These are phyloP conservation scores for Biancaea sappan DNA, from an alignment of 306 rosid genomes.

Conservation along the genomic window DNA sequence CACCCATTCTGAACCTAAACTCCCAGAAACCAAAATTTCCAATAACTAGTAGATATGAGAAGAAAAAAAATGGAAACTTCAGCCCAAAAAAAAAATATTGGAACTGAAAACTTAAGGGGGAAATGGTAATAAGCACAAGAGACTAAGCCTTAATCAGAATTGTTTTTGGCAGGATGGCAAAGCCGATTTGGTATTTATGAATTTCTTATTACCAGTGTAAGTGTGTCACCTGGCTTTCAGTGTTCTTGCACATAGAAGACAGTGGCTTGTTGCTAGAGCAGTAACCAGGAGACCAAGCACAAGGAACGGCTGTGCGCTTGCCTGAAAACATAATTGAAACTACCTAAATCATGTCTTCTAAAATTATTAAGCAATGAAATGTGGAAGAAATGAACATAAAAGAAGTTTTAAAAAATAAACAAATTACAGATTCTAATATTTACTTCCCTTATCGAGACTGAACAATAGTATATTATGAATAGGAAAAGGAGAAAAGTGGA, in stretches of 20 bases:
- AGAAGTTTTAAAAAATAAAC: background rate
- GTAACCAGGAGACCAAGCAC: constrained; percentile 54
- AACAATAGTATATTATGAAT: no score
- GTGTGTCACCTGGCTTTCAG: constrained; percentile 7
- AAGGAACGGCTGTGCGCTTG: constrained; percentile 55
- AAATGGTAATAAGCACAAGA: background rate
- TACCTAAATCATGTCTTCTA: background rate
- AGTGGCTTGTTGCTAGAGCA: constrained; percentile 56
- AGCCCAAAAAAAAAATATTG: no score
- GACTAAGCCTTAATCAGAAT: background rate
- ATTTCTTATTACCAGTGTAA: background rate
- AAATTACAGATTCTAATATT: background rate
- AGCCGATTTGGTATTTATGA: background rate
- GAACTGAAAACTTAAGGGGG: background rate
- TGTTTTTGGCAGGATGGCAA: background rate
- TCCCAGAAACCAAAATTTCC: no score
- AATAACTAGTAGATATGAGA: no score
- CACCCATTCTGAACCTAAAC: no score
- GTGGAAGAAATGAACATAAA: background rate
- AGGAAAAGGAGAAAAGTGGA: no score
- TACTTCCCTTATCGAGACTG: no score
- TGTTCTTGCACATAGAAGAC: constrained; percentile 3
- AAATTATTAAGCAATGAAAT: background rate
- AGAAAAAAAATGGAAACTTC: no score
- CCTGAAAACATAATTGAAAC: constrained; percentile 34